Evolutionary conservation across 1,284 basidiomycete species (phyloP).

Genomic region (Irpex sp.): DNA sequence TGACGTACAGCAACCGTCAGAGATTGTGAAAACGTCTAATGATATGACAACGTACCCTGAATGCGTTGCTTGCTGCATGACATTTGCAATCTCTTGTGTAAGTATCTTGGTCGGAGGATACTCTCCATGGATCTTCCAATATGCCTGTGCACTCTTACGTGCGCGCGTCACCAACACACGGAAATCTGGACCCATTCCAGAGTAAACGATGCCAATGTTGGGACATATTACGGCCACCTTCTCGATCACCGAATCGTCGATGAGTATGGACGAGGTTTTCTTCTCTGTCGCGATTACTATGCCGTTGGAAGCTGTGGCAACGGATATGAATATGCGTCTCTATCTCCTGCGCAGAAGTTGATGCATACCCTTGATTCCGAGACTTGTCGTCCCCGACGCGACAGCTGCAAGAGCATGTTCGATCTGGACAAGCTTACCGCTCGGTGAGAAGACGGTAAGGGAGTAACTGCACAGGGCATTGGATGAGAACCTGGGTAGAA

Average conservation of each 20-base stretch:
- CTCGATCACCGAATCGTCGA: slow-evolving; percentile 97
- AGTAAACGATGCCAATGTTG: slow-evolving; percentile 99
- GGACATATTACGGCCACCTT: slow-evolving; percentile 97
- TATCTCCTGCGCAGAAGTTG: neutral
- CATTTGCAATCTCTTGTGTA: slow-evolving; percentile 95
- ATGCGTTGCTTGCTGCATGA: slow-evolving; percentile 99
- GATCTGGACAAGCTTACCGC: slow-evolving; percentile 98
- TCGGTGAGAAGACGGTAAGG: slow-evolving; percentile 97
- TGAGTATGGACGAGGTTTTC: slow-evolving; percentile 95
- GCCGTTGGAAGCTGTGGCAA: slow-evolving; percentile 83
- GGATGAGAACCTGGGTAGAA: neutral
- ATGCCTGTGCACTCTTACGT: slow-evolving; percentile 96
- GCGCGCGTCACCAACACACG: slow-evolving; percentile 91
- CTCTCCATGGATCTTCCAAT: slow-evolving; percentile 99
- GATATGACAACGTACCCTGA: slow-evolving; percentile 69
- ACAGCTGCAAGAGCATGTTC: slow-evolving; percentile 99
- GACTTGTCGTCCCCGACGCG: slow-evolving; percentile 92
- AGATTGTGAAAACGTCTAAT: slow-evolving; percentile 1
- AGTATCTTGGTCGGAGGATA: slow-evolving; percentile 97
- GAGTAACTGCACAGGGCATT: slow-evolving; percentile 72
- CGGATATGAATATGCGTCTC: neutral
- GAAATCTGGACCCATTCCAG: slow-evolving; percentile 99
- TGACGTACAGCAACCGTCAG: slow-evolving; percentile 3
- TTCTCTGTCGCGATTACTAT: slow-evolving; percentile 99
- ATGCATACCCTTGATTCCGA: slow-evolving; percentile 92